Conservation (phyloP, 192 early-diverging fungal genomes). For the Podila minutissima region DNA sequence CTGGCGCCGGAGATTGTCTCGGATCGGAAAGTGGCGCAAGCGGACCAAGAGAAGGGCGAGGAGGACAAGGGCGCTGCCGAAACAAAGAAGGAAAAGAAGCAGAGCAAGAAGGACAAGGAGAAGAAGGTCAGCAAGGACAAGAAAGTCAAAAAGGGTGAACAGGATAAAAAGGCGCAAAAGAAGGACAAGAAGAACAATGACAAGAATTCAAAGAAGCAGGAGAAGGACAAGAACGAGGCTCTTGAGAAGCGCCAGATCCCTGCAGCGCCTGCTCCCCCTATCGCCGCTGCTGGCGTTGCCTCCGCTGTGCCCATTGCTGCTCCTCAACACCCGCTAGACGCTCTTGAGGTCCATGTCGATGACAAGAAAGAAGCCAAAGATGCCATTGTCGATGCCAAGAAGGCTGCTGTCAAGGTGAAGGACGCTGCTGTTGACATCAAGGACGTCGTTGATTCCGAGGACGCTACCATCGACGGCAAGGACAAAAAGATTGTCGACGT, state of each 20-base stretch:
- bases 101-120: constrained; percentile 1
- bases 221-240: neutral
- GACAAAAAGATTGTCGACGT: neutral
- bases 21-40: neutral
- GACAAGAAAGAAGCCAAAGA: neutral
- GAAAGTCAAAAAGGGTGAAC: neutral
- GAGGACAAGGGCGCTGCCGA: neutral
- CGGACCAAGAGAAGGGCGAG: neutral
- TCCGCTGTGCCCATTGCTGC: neutral
- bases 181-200: neutral
- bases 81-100: neutral
- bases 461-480: too few relatives aligned
- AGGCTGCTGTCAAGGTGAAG: neutral
- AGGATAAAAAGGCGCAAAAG: constrained; percentile 2
- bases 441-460: too few relatives aligned
- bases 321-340: neutral
- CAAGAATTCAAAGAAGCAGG: neutral
- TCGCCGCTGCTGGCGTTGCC: neutral
- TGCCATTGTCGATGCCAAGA: too few relatives aligned
- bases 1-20: constrained; percentile 3
- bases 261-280: neutral
- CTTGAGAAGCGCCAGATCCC: neutral
- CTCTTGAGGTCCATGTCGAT: neutral
- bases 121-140: neutral
- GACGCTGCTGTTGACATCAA: neutral